Evolutionary conservation across 106 monocot genomes (phyloP), one percentile per base, ranked within the genome.

Genomic region (Narthecium ossifragum): DNA sequence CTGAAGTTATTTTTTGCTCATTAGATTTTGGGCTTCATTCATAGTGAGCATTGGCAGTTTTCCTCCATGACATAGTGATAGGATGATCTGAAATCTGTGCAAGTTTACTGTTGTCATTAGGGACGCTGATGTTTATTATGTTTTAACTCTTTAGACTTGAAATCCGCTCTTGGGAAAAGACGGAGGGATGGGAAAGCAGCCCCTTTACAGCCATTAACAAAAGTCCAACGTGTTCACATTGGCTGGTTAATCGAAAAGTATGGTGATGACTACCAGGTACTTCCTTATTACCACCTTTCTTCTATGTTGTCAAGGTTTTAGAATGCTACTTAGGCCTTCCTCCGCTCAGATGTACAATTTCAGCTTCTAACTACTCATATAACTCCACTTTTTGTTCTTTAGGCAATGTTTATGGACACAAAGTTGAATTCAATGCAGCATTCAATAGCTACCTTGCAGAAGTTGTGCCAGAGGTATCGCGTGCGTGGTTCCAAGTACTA

Each of bases 371-470:
- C 18, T 62, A 17, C 20, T 33, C 24, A 0, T 1, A 13, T 13
- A 15, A n/a, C n/a, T n/a, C 26, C 13, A 7, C 11, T 29, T 1
- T 53, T 5, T 26, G 12, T 57, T 3, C 36, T 57, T 32, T 61
- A 87, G 86, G 86, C 86, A 47, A 87, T 87, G 86, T 82, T 82
- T 59, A 75, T 60, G 82, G 86, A 87, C 58, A 87, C 53, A 26
- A 75, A 74, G 59, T 53, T 87, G 60, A 87, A 87, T 40, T 28
- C 71, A 3, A 82, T 87, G 86, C 86, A 87, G 41, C 82, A 87
- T 61, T 75, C 82, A 14, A 61, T 69, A 8, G 86, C 52, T 5
- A 75, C 74, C 1, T 65, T 87, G 65, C 68, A 72, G 64, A 82
- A 82, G 62, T 67, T 86, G 10, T 81, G 77, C 57, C 53, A 74